Evolutionary conservation across 2,329 filamentous ascomycete genomes (phyloP).

Genomic region (Endoconidiophora laricicola): DNA sequence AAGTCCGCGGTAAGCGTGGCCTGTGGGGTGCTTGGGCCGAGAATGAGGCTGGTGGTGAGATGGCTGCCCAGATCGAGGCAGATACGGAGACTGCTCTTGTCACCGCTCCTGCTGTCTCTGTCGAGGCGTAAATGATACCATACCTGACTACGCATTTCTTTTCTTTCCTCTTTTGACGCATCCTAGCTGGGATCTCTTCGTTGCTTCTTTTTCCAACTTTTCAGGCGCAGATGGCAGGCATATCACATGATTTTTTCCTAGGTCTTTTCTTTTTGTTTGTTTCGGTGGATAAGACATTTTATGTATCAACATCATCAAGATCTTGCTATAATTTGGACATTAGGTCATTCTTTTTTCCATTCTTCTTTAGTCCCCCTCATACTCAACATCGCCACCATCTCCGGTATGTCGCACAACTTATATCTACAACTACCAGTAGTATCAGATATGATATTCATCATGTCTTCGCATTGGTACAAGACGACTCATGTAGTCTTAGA

Average conservation of each 20-base stretch:
- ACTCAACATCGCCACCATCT: no score
- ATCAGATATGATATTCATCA: no score
- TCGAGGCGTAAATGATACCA: constrained; percentile 11
- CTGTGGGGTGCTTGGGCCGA: constrained; percentile 97
- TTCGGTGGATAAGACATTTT: neutral
- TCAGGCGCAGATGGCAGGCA: no score
- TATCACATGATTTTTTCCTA: no score
- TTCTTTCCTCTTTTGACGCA: constrained; percentile 1
- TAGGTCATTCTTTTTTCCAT: no score
- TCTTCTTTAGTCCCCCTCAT: no score
- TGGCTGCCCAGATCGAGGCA: constrained; percentile 33
- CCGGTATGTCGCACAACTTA: no score
- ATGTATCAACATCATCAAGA: neutral
- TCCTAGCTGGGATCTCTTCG: neutral
- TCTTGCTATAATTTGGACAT: no score
- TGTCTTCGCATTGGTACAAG: no score
- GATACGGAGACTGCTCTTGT: constrained; percentile 16
- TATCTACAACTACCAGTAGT: no score
- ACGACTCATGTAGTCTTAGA: no score
- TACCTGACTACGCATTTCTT: neutral
- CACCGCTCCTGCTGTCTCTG: constrained; percentile 10
- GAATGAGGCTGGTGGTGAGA: constrained; percentile 47
- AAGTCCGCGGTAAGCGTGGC: constrained; percentile 79
- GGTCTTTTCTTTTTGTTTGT: neutral
- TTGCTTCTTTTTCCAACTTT: neutral